Evolutionary conservation across 345 rosid species (phyloP), one percentile per base, ranked within the genome.

Genomic region (Syzygium jambos): DNA sequence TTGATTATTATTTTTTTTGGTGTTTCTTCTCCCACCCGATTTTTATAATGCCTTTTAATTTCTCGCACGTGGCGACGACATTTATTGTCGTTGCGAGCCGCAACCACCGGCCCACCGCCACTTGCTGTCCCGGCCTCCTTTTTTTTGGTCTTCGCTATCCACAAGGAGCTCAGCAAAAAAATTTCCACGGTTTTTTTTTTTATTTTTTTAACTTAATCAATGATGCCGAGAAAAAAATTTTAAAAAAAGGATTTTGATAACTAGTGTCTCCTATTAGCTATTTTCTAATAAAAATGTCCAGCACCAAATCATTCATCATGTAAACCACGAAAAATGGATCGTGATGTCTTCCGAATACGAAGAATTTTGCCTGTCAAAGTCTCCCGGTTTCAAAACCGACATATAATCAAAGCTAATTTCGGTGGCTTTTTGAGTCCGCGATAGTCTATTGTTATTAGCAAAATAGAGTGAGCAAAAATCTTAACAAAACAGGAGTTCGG

Each of bases 291-390:
- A 34, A 73, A 17, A 38, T 68, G 14, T 34, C 10, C 7, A 38
- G 5, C 14, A 12, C 4, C 27, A 5, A 1, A 38, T 1, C 8
- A 38, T 10, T 73, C 11, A 9, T 73, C 4, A 0, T 34, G 19
- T 73, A 19, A 38, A 38, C 10, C 25, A 34, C 43, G 3, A 5
- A 73, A 68, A 73, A 73, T 4, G 14, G 38, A 73, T 2, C 0
- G 0, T 7, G 4, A 68, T 16, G 1, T 43, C 8, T 3, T 7
- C 7, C 16, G 0, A 30, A 3, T 65, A 30, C 7, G 2, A 8
- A 65, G 1, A 30, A 3, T 15, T 29, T 8, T 29, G 1, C 21
- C 3, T 13, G 15, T 63, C 1, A 6, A 6, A 0, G 12, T 15
- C 11, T 34, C 3, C 1, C 0, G 3, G 34, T 68, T 34, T 68